Conservation (phyloP, 768 basidiomycete species). For the Leccinellum rugosiceps region DNA sequence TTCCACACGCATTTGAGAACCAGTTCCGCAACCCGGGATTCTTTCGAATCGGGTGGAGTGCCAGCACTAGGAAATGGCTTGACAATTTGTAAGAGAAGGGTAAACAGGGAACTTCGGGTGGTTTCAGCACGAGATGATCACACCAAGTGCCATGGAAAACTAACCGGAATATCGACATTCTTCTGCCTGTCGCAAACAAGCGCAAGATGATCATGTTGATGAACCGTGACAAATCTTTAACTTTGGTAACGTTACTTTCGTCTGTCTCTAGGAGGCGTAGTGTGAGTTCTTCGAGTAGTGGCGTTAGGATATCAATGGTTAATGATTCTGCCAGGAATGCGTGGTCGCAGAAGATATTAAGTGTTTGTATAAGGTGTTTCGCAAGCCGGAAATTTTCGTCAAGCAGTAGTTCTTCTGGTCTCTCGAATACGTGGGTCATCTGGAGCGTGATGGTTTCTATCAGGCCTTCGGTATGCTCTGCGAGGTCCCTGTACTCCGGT, state of each 20-base stretch:
- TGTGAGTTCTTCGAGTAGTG: slow-evolving; percentile 89
- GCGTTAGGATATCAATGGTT: slow-evolving; percentile 78
- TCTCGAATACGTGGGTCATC: slow-evolving; percentile 90
- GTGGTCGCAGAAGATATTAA: slow-evolving; percentile 94
- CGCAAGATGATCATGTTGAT: slow-evolving; percentile 98
- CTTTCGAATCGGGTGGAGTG: slow-evolving; percentile 70
- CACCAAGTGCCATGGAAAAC: slow-evolving; percentile 20
- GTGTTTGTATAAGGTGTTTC: slow-evolving; percentile 95
- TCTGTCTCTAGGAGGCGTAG: slow-evolving; percentile 91
- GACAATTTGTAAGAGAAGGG: slow-evolving; percentile 76
- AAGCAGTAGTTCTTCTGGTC: slow-evolving; percentile 65
- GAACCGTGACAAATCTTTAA: slow-evolving; percentile 92
- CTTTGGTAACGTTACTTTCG: slow-evolving; percentile 74
- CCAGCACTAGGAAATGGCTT: slow-evolving; percentile 79
- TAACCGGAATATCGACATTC: slow-evolving; percentile 90
- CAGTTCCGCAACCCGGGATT: slow-evolving; percentile 87
- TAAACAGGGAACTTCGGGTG: slow-evolving; percentile 53
- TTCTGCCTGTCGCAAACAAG: slow-evolving; percentile 83
- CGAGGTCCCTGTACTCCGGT: slow-evolving; percentile 70
- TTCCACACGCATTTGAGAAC: slow-evolving; percentile 99
- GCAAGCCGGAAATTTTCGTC: slow-evolving; percentile 89
- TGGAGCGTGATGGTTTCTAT: slow-evolving; percentile 89
- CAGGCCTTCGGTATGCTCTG: slow-evolving; percentile 78
- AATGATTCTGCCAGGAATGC: slow-evolving; percentile 82
- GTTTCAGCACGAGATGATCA: slow-evolving; percentile 5